Evolutionary conservation across 148 eudicot species (phyloP), one percentile per base, ranked within the genome.

Genomic region (Tetragonia tetragonoides): DNA sequence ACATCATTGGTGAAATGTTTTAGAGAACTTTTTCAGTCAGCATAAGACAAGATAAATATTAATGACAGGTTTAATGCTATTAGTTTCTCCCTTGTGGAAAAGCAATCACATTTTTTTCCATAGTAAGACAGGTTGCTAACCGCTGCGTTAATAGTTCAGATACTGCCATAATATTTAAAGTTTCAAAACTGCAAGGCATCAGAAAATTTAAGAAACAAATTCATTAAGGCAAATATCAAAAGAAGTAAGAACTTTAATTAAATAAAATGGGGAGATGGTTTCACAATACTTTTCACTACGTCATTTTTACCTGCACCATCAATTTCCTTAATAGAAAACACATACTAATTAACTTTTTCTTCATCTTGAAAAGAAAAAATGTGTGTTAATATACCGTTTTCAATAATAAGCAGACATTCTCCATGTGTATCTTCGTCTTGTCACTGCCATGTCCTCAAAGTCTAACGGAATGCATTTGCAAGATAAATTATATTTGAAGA

Each of bases 31-130:
- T 66, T 24, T 15, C 75, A 60, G 37, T 70, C 71, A 70, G 49
- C 12, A 64, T 23, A 75, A 59, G 66, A 77, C 39, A 66, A 70
- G 15, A 63, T 39, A 17, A 14, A 75, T n/a, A 64, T 76, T 63
- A 75, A 81, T 81, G 76, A 54, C 41, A 46, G n/a, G 47, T 65
- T 71, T 44, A 70, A 51, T 65, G 80, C 46, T 41, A 73, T 77
- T 51, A 17, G 70, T 61, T 77, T 24, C 53, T 49, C 54, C 56
- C 78, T 28, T 44, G 72, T 57, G 77, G 69, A 72, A 81, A 77
- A 77, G 8, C 70, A 34, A 17, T 72, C 68, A 74, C 3, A 20
- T 8, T 23, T 62, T 60, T 18, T 3, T 3, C 73, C 73, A 14
- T 12, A 49, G 60, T 70, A 73, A 60, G 39, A 23, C 21, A 39